Conservation (phyloP, 2,329 filamentous ascomycete genomes). For the Camillea tinctor region DNA sequence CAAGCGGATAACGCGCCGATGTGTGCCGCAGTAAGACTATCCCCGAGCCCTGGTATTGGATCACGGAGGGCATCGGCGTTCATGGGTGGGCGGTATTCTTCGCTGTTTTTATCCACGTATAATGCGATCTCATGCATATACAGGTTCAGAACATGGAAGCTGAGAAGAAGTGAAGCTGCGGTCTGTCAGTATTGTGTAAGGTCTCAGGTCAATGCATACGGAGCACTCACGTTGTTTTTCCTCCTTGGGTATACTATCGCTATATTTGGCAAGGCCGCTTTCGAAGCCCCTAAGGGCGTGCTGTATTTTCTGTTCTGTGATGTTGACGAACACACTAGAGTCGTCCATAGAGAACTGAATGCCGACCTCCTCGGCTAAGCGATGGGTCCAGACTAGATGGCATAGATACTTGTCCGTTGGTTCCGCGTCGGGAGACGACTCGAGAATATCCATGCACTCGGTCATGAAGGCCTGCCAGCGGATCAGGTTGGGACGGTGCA, state of each 20-base stretch:
- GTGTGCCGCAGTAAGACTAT: slow-evolving; percentile 53
- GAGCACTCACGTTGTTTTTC: slow-evolving; percentile 54
- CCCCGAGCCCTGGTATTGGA: slow-evolving; percentile 40
- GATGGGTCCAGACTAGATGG: slow-evolving; percentile 59
- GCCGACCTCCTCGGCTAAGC: slow-evolving; percentile 66
- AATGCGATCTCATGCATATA: slow-evolving; percentile 77
- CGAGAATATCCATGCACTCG: slow-evolving; percentile 56
- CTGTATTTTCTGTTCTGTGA: slow-evolving; percentile 63
- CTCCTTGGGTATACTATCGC: slow-evolving; percentile 50
- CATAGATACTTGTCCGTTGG: slow-evolving; percentile 58
- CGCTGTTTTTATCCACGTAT: slow-evolving; percentile 60
- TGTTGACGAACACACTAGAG: slow-evolving; percentile 48
- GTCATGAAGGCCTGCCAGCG: slow-evolving; percentile 60
- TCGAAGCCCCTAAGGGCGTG: slow-evolving; percentile 65
- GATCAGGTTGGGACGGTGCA: slow-evolving; percentile 60
- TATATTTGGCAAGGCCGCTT: slow-evolving; percentile 61
- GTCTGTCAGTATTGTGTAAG: slow-evolving; percentile 16
- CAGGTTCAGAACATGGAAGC: slow-evolving; percentile 64
- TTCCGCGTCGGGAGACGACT: slow-evolving; percentile 52
- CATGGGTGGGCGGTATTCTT: slow-evolving; percentile 44
- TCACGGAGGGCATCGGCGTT: slow-evolving; percentile 45
- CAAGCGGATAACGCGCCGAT: slow-evolving; percentile 67
- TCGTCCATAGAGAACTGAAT: slow-evolving; percentile 68
- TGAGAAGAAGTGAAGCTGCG: slow-evolving; percentile 60
- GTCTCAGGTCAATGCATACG: background rate